phyloP scores from a whole-genome alignment of 192 early-diverging fungal species.

The Linnemannia schmuckeri region DNA sequence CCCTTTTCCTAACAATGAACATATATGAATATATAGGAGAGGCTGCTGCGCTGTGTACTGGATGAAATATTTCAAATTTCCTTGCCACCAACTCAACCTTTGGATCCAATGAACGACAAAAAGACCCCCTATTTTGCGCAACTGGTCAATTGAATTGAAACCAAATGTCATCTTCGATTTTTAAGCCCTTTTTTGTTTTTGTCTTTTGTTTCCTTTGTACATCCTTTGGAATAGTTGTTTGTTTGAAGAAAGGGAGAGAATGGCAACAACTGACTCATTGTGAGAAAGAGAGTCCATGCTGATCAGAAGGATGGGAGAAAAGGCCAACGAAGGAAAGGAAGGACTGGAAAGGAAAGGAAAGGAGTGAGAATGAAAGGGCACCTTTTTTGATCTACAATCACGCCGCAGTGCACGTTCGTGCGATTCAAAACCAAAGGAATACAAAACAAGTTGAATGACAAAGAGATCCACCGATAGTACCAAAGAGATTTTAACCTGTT shows the following conservation, averaged over 20 bases:
- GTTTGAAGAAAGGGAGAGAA: not conserved
- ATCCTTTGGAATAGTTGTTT: not conserved
- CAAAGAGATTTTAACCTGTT: not conserved
- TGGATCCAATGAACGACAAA: not conserved
- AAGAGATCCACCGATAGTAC: slow-evolving; percentile 37
- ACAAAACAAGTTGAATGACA: slow-evolving; percentile 18
- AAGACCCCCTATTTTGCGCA: not conserved
- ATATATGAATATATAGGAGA: not conserved
- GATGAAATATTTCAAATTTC: slow-evolving; percentile 3
- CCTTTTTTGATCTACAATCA: not conserved
- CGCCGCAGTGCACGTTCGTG: not conserved
- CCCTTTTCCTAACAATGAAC: not conserved
- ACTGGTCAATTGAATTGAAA: not conserved
- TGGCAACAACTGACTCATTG: not conserved
- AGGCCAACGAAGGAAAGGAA: not conserved
- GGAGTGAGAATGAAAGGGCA: too few species aligned
- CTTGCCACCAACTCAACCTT: not conserved
- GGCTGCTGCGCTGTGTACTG: not conserved
- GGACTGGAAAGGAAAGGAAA: not conserved
- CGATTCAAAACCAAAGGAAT: not conserved
- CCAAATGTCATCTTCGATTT: not conserved
- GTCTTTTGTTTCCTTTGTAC: not conserved
- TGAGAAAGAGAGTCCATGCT: not conserved
- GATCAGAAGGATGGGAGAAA: not conserved
- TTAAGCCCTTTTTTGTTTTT: not conserved